Evolutionary conservation across 257 asterid genomes (phyloP).

Genomic region (Solanum lycopersicoides): DNA sequence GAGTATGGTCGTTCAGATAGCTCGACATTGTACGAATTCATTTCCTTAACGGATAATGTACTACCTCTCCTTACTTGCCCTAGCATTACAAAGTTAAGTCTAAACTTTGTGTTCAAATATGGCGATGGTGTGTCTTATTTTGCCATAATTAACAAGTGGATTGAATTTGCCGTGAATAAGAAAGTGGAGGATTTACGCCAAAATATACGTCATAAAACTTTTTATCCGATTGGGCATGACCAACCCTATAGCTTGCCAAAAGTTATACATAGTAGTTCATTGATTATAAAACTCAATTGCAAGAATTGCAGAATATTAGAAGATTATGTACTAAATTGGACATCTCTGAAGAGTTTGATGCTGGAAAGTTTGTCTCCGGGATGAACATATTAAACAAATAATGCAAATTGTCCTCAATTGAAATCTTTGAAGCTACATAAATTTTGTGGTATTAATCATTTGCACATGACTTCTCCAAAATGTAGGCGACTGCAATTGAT

Average conservation of each 20-base stretch:
- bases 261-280: neutral
- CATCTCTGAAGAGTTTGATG: neutral
- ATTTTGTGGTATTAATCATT: neutral
- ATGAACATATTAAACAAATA: neutral
- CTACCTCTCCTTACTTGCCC: neutral
- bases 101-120: no score
- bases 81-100: no score
- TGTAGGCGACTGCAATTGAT: neutral
- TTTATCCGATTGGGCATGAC: neutral
- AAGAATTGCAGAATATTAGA: neutral
- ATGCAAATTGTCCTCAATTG: neutral
- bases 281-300: neutral
- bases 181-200: no score
- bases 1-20: neutral
- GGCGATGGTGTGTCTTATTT: no score
- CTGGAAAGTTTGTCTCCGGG: neutral
- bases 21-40: neutral
- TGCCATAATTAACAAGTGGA: no score
- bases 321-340: neutral
- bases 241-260: neutral
- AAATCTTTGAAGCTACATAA: neutral
- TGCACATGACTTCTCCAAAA: neutral
- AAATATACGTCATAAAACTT: no score
- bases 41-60: neutral
- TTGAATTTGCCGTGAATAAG: neutral